These are phyloP conservation scores for Dipteronia sinensis DNA, from an alignment of 345 rosid species.

Conservation along the genomic window DNA sequence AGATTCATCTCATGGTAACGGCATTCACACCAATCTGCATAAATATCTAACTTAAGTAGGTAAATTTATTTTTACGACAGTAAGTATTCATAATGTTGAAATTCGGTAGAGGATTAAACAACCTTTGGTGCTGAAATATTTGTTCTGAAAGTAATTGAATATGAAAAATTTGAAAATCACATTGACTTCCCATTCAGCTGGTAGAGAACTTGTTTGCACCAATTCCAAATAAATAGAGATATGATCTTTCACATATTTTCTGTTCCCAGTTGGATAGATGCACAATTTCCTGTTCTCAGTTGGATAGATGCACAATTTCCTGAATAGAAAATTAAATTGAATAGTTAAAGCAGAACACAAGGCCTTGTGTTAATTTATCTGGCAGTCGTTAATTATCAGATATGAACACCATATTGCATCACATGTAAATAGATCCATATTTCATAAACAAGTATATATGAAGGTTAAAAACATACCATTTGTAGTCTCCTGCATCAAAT, in stretches of 20 bases:
- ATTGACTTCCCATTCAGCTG: not conserved
- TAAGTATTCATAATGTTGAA: no score
- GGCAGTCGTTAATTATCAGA: no score
- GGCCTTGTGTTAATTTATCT: no score
- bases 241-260: not conserved
- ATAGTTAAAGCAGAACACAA: no score
- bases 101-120: no score
- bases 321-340: not conserved
- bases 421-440: no score
- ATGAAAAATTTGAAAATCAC: not conserved
- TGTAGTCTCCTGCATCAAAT: conserved; percentile 3
- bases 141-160: not conserved
- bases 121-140: not conserved
- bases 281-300: not conserved
- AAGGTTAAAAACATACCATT: not conserved
- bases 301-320: no score
- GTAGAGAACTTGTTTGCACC: not conserved
- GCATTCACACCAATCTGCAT: not conserved
- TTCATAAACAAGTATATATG: no score
- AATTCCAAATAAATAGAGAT: not conserved
- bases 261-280: not conserved
- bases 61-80: no score
- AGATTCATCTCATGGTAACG: not conserved
- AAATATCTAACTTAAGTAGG: no score
- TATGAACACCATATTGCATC: no score